These are phyloP conservation scores for Achlya hypogyna DNA, from an alignment of 352 stramenopile species.

Conservation along the genomic window DNA sequence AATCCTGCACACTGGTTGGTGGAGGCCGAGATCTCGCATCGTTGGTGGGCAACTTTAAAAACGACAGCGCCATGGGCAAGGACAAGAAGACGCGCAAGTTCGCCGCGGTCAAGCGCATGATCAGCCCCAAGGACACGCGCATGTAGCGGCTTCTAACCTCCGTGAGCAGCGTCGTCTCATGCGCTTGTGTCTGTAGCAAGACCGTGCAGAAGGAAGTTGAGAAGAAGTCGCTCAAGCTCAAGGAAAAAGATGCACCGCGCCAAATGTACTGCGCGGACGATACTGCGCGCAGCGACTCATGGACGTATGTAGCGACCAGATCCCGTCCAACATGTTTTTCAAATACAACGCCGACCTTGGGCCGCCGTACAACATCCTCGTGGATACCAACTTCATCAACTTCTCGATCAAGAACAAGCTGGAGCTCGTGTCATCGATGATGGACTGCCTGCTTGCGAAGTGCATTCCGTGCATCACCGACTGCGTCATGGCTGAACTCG, in stretches of 20 bases:
- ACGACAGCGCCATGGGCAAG: slow-evolving; percentile 63
- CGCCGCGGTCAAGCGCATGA: slow-evolving; percentile 96
- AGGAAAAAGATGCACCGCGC: slow-evolving; percentile 84
- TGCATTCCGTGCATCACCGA: slow-evolving; percentile 97
- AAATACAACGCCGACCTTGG: slow-evolving; percentile 99
- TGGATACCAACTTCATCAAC: slow-evolving; percentile 99
- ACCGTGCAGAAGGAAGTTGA: slow-evolving; percentile 62
- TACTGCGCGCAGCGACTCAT: neutral
- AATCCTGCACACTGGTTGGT: slow-evolving; percentile 15
- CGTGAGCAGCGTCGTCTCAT: neutral
- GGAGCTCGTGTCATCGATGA: slow-evolving; percentile 98
- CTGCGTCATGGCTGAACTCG: slow-evolving; percentile 99
- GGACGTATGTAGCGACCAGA: slow-evolving; percentile 79
- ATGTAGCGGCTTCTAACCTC: slow-evolving; percentile 70
- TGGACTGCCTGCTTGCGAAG: slow-evolving; percentile 99
- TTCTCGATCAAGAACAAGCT: slow-evolving; percentile 99
- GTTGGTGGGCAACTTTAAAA: neutral
- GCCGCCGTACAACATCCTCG: slow-evolving; percentile 96
- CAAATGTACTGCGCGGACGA: slow-evolving; percentile 75
- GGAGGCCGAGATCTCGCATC: neutral
- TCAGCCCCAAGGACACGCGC: slow-evolving; percentile 95
- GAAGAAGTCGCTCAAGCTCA: slow-evolving; percentile 80
- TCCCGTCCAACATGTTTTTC: slow-evolving; percentile 98
- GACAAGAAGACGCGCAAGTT: slow-evolving; percentile 98
- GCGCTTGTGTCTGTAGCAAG: slow-evolving; percentile 39